These are phyloP conservation scores for Cyberlindnera americana DNA, from an alignment of 805 yeast genomes.

Conservation along the genomic window DNA sequence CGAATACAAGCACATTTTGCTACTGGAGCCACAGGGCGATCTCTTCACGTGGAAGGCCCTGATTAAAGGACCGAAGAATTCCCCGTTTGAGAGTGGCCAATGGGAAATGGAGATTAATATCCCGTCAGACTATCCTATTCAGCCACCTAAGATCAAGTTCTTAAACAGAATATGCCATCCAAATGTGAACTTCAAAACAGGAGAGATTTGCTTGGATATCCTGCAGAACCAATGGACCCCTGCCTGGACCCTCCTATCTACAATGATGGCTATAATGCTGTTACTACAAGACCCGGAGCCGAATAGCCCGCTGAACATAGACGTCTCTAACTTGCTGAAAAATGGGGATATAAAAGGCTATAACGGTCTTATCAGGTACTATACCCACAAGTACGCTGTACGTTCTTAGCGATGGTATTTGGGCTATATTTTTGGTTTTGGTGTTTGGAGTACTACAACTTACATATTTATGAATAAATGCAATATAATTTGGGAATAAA, in stretches of 20 bases:
- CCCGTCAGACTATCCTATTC: slow-evolving; percentile 49
- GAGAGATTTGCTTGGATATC: slow-evolving; percentile 71
- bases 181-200: slow-evolving; percentile 47
- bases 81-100: slow-evolving; percentile 49
- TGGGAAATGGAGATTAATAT: slow-evolving; percentile 49
- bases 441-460: too few relatives aligned
- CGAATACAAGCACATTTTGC: slow-evolving; percentile 32
- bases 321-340: slow-evolving; percentile 58
- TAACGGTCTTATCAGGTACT: slow-evolving; percentile 39
- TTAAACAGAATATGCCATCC: slow-evolving; percentile 41
- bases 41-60: slow-evolving; percentile 49
- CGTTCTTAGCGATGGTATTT: too few relatives aligned
- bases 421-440: too few relatives aligned
- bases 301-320: slow-evolving; percentile 67
- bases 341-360: slow-evolving; percentile 44
- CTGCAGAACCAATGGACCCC: slow-evolving; percentile 66
- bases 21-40: slow-evolving; percentile 46
- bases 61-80: slow-evolving; percentile 48
- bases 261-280: slow-evolving; percentile 54
- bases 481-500: background rate
- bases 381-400: slow-evolving; percentile 28
- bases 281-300: slow-evolving; percentile 65
- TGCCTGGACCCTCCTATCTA: slow-evolving; percentile 60
- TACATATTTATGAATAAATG: background rate
- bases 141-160: slow-evolving; percentile 56